Percentiles rank a stretch among this genome's conserved stretches.
Evolutionary conservation across 805 yeast species (phyloP).

Genomic region (Tetrapisispora taiwanensis): DNA sequence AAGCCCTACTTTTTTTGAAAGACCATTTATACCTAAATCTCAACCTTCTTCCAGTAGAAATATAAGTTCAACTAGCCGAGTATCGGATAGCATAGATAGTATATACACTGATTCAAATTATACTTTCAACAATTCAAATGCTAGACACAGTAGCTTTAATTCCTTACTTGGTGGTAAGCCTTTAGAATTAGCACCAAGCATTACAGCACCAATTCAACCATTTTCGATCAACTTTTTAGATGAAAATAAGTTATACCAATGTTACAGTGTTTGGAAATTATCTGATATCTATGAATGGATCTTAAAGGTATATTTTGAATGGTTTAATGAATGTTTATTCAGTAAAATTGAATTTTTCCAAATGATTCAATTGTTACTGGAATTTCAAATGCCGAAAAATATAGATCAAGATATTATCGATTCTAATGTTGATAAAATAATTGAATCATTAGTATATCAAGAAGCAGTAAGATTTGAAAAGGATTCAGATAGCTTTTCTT

Average conservation of each 20-base stretch:
- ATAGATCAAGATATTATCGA: conserved; percentile 42
- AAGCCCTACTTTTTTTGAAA: conserved; percentile 7
- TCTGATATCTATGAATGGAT: conserved; percentile 48
- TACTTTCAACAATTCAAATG: conserved; percentile 25
- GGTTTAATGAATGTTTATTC: conserved; percentile 46
- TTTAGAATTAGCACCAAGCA: conserved; percentile 25
- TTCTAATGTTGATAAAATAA: conserved; percentile 39
- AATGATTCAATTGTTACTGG: conserved; percentile 41
- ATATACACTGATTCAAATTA: conserved; percentile 27
- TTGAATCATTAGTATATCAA: conserved; percentile 33
- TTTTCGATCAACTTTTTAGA: conserved; percentile 42
- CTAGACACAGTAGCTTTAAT: conserved; percentile 26
- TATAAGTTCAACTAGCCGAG: conserved; percentile 16
- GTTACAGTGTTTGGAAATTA: conserved; percentile 38
- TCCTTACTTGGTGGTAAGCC: conserved; percentile 27
- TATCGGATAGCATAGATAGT: conserved; percentile 26
- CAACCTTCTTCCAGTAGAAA: conserved; percentile 11
- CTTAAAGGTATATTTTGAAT: conserved; percentile 34
- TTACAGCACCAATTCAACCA: conserved; percentile 44
- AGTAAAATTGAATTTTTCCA: conserved; percentile 43
- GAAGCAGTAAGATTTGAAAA: conserved; percentile 36
- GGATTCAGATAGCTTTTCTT: conserved; percentile 14
- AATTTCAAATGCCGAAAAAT: conserved; percentile 39
- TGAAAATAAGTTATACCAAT: conserved; percentile 39
- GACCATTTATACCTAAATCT: conserved; percentile 14